Percentiles rank a stretch among this genome's conserved stretches.
Evolutionary conservation across 305 asterid genomes (phyloP).

Genomic region (Fraxinus greggii): DNA sequence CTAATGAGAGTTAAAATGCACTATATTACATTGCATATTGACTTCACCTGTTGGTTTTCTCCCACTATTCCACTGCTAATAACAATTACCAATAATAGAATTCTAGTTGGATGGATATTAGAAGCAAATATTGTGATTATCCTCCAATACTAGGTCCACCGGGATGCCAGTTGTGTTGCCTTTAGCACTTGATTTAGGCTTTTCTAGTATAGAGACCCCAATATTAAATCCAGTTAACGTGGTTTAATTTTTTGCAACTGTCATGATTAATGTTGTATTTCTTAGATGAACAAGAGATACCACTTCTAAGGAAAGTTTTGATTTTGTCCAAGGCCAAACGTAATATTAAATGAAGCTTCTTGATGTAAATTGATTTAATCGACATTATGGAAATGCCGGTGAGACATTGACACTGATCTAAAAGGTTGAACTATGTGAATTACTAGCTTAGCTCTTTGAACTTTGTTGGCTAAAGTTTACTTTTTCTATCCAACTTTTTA

Average conservation of each 20-base stretch:
- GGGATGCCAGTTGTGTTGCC: background rate
- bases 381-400: background rate
- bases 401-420: background rate
- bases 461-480: background rate
- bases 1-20: background rate
- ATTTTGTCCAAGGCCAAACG: background rate
- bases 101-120: background rate
- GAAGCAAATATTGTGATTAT: background rate
- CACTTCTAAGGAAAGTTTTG: conserved; percentile 1
- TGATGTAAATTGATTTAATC: background rate
- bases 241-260: background rate
- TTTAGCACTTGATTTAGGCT: background rate
- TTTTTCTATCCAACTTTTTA: background rate
- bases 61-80: background rate
- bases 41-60: background rate
- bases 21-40: background rate
- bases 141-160: background rate
- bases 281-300: background rate
- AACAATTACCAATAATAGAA: background rate
- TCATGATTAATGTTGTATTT: background rate
- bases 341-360: background rate
- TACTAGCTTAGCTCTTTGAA: background rate
- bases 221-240: background rate
- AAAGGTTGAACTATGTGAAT: background rate
- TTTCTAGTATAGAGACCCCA: background rate